These are phyloP conservation scores for Solanum medicagineum DNA, from an alignment of 257 asterid genomes.

Conservation along the genomic window DNA sequence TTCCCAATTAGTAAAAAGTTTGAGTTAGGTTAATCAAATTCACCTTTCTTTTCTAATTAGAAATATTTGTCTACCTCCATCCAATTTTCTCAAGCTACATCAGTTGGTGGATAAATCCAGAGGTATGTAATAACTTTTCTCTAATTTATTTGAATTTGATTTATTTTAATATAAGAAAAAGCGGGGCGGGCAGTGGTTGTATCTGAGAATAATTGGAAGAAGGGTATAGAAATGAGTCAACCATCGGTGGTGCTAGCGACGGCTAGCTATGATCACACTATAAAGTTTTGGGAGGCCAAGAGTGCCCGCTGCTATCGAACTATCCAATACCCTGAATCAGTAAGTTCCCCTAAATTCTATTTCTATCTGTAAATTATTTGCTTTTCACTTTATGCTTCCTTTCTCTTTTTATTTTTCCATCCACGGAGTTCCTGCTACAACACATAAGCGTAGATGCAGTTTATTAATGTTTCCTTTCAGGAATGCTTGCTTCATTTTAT, in stretches of 20 bases:
- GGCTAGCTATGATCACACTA: conserved; percentile 97
- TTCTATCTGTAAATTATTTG: neutral
- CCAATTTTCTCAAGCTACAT: no score
- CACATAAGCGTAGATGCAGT: neutral
- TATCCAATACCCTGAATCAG: conserved; percentile 94
- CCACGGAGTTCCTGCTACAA: neutral
- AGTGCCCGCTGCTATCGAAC: conserved; percentile 88
- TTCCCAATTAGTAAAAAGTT: no score
- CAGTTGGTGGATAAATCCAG: no score
- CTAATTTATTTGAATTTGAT: no score
- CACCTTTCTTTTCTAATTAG: no score
- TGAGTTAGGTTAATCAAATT: no score
- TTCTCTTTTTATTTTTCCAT: neutral
- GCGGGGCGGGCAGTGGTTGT: no score
- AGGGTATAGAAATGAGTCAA: conserved; percentile 32
- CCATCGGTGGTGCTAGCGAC: conserved; percentile 95
- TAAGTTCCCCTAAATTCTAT: conserved; percentile 7
- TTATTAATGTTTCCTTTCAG: neutral
- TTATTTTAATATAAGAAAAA: no score
- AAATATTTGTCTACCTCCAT: no score
- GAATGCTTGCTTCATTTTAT: neutral
- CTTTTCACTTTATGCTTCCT: neutral
- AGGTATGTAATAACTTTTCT: no score
- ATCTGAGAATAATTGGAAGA: neutral
- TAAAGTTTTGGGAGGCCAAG: conserved; percentile 94